Evolutionary conservation across 2,329 filamentous ascomycete species (phyloP).

Genomic region (Kalmusia sp.): DNA sequence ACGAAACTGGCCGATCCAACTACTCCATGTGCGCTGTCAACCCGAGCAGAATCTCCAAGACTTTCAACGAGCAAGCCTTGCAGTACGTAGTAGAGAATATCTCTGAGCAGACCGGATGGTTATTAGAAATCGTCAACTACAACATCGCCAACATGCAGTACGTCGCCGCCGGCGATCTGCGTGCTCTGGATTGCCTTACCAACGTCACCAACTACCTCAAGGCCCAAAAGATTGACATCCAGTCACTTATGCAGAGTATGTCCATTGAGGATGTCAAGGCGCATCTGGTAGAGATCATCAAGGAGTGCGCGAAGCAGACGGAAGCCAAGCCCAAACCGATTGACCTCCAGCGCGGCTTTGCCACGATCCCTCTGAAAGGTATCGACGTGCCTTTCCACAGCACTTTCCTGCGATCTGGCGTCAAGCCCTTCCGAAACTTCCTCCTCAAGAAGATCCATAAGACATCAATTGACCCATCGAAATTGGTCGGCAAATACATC

Average conservation of each 20-base stretch:
- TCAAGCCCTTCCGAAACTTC: slow-evolving; percentile 99
- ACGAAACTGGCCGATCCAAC: slow-evolving; percentile 90
- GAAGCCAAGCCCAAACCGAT: slow-evolving; percentile 87
- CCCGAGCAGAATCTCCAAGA: slow-evolving; percentile 96
- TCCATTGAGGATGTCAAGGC: slow-evolving; percentile 90
- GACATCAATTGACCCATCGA: slow-evolving; percentile 96
- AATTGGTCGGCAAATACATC: slow-evolving; percentile 98
- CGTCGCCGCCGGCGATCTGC: slow-evolving; percentile 71
- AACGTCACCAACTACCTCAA: slow-evolving; percentile 95
- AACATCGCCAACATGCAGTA: slow-evolving; percentile 76
- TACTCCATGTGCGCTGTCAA: slow-evolving; percentile 99
- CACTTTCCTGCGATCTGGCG: slow-evolving; percentile 95
- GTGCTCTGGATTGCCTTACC: slow-evolving; percentile 70
- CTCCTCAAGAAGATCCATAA: slow-evolving; percentile 99
- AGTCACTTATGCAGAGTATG: slow-evolving; percentile 84
- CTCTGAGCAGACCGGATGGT: slow-evolving; percentile 90
- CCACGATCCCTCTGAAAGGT: slow-evolving; percentile 93
- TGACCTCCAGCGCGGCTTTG: slow-evolving; percentile 91
- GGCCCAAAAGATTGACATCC: slow-evolving; percentile 95
- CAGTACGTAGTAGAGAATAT: slow-evolving; percentile 98
- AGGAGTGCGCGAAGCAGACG: slow-evolving; percentile 84
- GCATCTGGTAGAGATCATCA: slow-evolving; percentile 89
- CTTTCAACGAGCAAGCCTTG: slow-evolving; percentile 96
- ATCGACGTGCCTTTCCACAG: slow-evolving; percentile 99
- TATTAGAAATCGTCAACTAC: slow-evolving; percentile 99